Base-by-base conservation (phyloP, 441 rosid genomes). In the Euphorbia corollata region DNA sequence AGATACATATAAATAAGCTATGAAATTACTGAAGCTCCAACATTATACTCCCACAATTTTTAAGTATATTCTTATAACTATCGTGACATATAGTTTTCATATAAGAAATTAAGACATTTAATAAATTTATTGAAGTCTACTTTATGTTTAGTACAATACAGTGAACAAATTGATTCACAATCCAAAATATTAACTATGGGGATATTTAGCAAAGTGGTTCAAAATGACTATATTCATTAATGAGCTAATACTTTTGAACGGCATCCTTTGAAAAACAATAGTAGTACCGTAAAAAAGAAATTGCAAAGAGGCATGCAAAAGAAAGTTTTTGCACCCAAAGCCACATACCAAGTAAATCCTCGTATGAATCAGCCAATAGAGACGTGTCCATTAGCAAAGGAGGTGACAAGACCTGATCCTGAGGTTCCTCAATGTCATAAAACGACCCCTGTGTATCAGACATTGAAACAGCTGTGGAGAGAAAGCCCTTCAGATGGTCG, bases 361-460 rank as follows among this genome's bases (percentile, higher is more conserved):
- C 99, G 38, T 87, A 92, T 36, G 91, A 56, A 77, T 90, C 98
- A 4, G 86, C 77, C 65, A 90, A 77, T 63, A 95, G 64, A 45
- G 91, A 83, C 23, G 91, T 73, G 67, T 95, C 98, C 88, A 90
- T 81, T 47, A 95, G 80, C 73, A 95, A 75, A 79, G 95, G 99
- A 56, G 99, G 98, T 10, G 99, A 95, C 73, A 90, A 88, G 65
- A 87, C 98, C 83, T 87, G 89, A 74, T 85, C 88, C 69, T 78
- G 82, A 55, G 78, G 65, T 72, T 85, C 97, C 61, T 87, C 91
- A 67, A 84, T 71, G 61, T 86, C 96, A 77, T 74, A 92, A 74
- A 85, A 87, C 0, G 84, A 82, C 54, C 75, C 81, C 23, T 77
- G 91, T 41, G 82, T 71, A 76, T 86, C 89, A 27, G 87, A 80